These are phyloP conservation scores for Salix arbutifolia DNA, from an alignment of 345 rosid species.

Conservation along the genomic window DNA sequence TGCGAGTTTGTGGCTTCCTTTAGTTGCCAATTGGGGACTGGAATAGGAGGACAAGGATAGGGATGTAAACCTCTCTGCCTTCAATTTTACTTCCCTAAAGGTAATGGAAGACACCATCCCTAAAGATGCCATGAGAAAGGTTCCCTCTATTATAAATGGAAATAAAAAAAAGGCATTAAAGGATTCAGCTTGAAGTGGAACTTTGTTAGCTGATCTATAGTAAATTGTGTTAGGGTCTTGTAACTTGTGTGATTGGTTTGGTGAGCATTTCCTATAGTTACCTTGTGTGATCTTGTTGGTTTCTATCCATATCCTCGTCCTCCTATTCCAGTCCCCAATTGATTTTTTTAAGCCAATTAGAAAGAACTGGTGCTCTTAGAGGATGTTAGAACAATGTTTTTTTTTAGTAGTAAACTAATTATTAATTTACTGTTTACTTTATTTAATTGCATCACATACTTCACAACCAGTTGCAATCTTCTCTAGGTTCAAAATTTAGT, in stretches of 20 bases:
- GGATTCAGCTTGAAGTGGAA: constrained; percentile 10
- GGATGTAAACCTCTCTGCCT: constrained; percentile 46
- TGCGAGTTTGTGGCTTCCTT: no score
- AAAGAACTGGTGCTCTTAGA: neutral
- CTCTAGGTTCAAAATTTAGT: no score
- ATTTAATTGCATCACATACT: no score
- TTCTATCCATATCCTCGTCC: neutral
- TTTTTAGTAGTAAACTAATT: neutral
- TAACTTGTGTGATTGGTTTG: neutral
- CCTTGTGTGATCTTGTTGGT: neutral
- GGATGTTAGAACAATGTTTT: neutral
- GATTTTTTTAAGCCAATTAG: neutral
- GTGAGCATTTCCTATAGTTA: neutral
- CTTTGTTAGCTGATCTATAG: neutral
- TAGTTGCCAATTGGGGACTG: no score
- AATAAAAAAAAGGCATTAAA: constrained; percentile 10
- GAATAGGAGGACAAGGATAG: no score
- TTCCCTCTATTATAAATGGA: constrained; percentile 14
- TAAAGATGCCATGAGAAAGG: constrained; percentile 32
- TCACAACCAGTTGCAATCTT: no score
- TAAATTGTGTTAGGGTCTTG: neutral
- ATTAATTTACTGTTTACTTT: neutral
- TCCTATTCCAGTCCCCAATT: neutral
- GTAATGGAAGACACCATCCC: constrained; percentile 79
- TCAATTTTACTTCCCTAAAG: constrained; percentile 50